Evolutionary conservation across 2,329 filamentous ascomycete genomes (phyloP).

Genomic region (Fusarium subglutinans): DNA sequence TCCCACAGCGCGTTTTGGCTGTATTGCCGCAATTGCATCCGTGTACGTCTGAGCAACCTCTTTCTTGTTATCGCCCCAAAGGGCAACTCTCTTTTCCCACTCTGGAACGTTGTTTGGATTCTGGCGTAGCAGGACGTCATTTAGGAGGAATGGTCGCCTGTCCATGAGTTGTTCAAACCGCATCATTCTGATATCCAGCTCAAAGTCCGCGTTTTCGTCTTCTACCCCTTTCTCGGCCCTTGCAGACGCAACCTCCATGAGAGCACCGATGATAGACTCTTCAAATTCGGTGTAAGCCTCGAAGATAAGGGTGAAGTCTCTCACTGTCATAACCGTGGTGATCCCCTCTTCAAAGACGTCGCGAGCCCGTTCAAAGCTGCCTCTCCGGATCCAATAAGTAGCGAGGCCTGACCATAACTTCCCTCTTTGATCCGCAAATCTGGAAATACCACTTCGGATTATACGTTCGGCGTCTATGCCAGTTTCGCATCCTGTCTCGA

Average conservation of each 20-base stretch:
- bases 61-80: constrained; percentile 93
- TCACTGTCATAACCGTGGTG: constrained; percentile 97
- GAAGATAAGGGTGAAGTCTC: constrained; percentile 96
- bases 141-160: constrained; percentile 91
- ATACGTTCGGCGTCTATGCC: constrained; percentile 93
- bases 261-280: constrained; percentile 88
- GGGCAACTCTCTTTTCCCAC: constrained; percentile 95
- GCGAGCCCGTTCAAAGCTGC: constrained; percentile 90
- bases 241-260: constrained; percentile 87
- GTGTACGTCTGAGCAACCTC: constrained; percentile 96
- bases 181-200: constrained; percentile 96
- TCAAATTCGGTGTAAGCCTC: constrained; percentile 97
- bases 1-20: constrained; percentile 92
- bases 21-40: constrained; percentile 89
- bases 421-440: constrained; percentile 92
- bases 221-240: constrained; percentile 81
- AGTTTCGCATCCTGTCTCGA: constrained; percentile 81
- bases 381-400: constrained; percentile 94
- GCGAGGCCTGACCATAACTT: constrained; percentile 95
- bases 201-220: constrained; percentile 88
- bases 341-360: constrained; percentile 97
- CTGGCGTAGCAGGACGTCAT: constrained; percentile 93
- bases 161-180: constrained; percentile 99
- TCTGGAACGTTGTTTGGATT: constrained; percentile 96
- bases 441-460: constrained; percentile 87